Base-by-base conservation (phyloP, 2,329 filamentous ascomycete genomes). In the Clarireedia hainanense region DNA sequence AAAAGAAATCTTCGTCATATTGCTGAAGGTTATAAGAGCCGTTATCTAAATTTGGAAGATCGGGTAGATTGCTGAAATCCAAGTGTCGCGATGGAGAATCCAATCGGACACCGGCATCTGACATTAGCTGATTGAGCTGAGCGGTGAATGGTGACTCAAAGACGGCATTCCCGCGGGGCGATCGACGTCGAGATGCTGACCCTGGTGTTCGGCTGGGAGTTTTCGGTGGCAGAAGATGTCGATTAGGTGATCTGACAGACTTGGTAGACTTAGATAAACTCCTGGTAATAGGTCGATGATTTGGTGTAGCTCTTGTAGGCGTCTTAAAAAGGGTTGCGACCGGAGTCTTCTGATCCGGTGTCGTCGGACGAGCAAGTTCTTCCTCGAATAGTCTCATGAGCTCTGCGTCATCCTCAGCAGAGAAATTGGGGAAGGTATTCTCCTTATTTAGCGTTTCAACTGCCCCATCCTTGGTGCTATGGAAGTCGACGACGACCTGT, bases 401-500 rank as follows among this genome's bases (percentile, higher is more conserved):
- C n/a, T 69, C 67, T 57, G 69, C 66, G 15, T 54, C 56, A 34
- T 64, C 61, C 39, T 60, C 60, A 15, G 49, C 48, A 27, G 57
- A 54, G 24, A 64, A 53, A 3, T 55, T 55, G 15, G 65, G 61
- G 1, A 61, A 64, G 40, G 52, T 60, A 30, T 69, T 69, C 55
- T 69, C 67, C 46, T 69, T 69, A 46, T 69, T 58, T 24, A 60
- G 52, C 0, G 51, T 43, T 23, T 65, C 63, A n/a, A 59, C 26
- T 10, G 58, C 51, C 36, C 40, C 42, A 40, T 62, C 60, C 47
- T 69, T 68, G 20, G 60, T 49, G 6, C 58, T 60, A 36, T 70
- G 68, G 36, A 67, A 67, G 24, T 73, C 72, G 3, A 72, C 66
- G 15, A 71, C 65, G 4, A 74, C 73, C 57, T 77, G 74, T 43